Conservation (phyloP, 78 protist genomes). For the Tieghemostelium lacteum region DNA sequence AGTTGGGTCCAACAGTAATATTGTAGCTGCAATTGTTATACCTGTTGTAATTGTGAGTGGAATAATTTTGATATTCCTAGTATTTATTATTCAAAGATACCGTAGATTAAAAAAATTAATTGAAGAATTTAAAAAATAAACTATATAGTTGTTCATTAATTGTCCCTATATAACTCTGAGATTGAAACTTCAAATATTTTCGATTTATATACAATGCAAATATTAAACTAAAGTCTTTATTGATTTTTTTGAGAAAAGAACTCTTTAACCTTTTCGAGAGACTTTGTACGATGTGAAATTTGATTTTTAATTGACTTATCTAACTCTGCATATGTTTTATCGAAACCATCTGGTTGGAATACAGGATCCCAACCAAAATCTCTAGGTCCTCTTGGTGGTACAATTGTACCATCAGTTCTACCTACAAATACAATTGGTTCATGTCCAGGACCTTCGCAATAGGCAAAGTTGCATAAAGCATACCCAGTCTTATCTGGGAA, state of each 20-base stretch:
- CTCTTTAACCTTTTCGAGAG: conserved; percentile 78
- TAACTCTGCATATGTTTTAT: conserved; percentile 93
- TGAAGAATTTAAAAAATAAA: no score
- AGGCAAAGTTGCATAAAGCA: conserved; percentile 96
- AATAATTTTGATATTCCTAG: no score
- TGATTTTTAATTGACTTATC: conserved; percentile 85
- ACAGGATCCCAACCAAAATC: conserved; percentile 96
- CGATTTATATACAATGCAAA: no score
- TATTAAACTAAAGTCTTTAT: not conserved
- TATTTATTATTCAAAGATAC: no score
- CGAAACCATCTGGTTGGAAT: conserved; percentile 91
- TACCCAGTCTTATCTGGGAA: conserved; percentile 92
- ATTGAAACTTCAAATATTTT: no score
- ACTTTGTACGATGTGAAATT: conserved; percentile 93
- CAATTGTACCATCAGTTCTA: conserved; percentile 87
- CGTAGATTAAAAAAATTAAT: no score
- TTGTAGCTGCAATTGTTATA: not conserved
- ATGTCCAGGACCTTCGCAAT: conserved; percentile 86
- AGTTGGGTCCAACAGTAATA: not conserved
- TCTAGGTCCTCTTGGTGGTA: conserved; percentile 92
- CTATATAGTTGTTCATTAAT: no score
- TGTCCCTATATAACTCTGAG: no score
- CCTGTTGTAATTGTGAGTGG: not conserved
- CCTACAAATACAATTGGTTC: conserved; percentile 91
- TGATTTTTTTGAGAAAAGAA: not conserved